Percentiles rank a stretch among this genome's conserved stretches.
Evolutionary conservation across 306 rosid genomes (phyloP).

Genomic region (Spatholobus suberectus): DNA sequence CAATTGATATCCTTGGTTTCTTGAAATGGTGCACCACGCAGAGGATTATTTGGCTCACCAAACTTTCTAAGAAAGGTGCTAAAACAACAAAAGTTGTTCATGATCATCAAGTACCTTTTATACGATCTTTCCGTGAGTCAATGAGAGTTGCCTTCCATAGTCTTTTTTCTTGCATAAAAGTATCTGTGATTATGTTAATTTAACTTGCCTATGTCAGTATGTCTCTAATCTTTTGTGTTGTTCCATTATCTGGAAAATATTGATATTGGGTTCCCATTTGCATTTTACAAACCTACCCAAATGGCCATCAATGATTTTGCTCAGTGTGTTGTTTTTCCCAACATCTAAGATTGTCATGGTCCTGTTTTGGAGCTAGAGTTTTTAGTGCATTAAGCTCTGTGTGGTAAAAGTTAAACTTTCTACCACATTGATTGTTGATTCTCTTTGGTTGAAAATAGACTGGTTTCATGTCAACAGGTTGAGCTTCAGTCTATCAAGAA

Average conservation of each 20-base stretch:
- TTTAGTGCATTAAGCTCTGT: conserved; percentile 23
- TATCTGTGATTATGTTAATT: not conserved
- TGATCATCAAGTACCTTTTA: not conserved
- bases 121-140: conserved; percentile 1
- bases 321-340: not conserved
- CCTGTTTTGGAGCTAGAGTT: not conserved
- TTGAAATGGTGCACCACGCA: conserved; percentile 7
- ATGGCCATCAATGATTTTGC: not conserved
- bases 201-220: conserved; percentile 10
- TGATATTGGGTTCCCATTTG: conserved; percentile 26
- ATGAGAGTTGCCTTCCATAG: conserved; percentile 6
- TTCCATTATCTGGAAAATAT: not conserved
- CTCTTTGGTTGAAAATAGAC: conserved; percentile 21
- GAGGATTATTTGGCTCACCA: conserved; percentile 28
- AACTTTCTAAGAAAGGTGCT: conserved; percentile 2
- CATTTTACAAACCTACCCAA: conserved; percentile 12
- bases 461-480: conserved; percentile 54
- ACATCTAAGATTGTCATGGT: not conserved
- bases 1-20: conserved; percentile 25
- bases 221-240: not conserved
- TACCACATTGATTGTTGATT: not conserved
- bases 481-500: conserved; percentile 79
- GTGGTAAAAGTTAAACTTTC: conserved; percentile 4
- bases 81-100: not conserved
- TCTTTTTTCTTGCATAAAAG: not conserved